Percentiles rank a stretch among this genome's conserved stretches.
Conservation (phyloP, 768 basidiomycete genomes). For the Paxillus involutus region DNA sequence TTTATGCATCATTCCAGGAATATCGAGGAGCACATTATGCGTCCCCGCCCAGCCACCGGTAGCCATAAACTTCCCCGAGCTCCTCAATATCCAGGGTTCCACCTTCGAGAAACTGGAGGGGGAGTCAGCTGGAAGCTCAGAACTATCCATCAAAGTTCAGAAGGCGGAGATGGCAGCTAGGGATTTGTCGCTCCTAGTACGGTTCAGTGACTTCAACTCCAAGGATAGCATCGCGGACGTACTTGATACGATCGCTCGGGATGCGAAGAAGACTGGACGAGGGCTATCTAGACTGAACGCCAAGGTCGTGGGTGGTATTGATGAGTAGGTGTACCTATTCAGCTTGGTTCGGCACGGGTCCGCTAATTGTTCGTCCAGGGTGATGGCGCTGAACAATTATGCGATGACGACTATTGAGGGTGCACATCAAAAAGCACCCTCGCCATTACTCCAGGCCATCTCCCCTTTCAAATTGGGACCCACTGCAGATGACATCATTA, state of each 20-base stretch:
- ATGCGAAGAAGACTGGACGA: constrained; percentile 60
- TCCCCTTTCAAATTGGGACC: constrained; percentile 37
- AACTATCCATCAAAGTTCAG: constrained; percentile 66
- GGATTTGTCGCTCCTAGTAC: constrained; percentile 65
- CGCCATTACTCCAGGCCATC: constrained; percentile 34
- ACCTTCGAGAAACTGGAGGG: constrained; percentile 64
- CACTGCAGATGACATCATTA: constrained; percentile 46
- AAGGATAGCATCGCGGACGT: constrained; percentile 55
- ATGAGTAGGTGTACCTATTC: constrained; percentile 48
- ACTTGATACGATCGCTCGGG: constrained; percentile 53
- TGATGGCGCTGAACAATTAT: constrained; percentile 74
- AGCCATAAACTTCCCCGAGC: constrained; percentile 56
- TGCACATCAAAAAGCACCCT: constrained; percentile 28
- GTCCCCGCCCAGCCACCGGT: constrained; percentile 20
- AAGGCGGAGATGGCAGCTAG: constrained; percentile 76
- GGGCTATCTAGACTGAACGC: constrained; percentile 63
- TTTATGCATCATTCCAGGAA: constrained; percentile 59
- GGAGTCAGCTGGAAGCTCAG: constrained; percentile 56
- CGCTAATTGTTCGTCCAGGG: constrained; percentile 37
- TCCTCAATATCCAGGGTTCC: constrained; percentile 59
- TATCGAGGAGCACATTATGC: constrained; percentile 52
- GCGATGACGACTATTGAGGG: constrained; percentile 58
- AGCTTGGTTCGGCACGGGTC: neutral
- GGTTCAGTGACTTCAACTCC: constrained; percentile 59
- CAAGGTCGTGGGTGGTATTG: constrained; percentile 72